A percentile compares a stretch with the other conserved stretches of the same genome.
Conservation (phyloP, 2,329 filamentous ascomycete species). For the Thielaviopsis musarum region DNA sequence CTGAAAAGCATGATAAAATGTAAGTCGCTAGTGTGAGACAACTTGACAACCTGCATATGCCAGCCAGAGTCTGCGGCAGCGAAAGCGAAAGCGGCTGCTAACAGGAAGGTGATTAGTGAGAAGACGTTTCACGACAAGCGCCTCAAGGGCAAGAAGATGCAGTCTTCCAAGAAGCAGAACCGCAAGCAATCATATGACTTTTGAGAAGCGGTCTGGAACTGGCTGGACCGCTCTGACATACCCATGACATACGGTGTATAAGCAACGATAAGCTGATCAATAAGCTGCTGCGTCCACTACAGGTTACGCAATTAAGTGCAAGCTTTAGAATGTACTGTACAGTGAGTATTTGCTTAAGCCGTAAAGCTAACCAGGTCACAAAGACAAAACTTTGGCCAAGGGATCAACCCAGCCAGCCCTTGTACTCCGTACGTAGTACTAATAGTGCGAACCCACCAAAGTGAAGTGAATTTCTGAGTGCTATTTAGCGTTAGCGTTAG, state of each 20-base stretch:
- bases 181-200: conserved; percentile 15
- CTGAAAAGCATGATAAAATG: conserved; percentile 31
- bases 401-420: too few relatives aligned
- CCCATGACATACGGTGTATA: neutral
- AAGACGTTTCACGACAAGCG: conserved; percentile 29
- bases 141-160: conserved; percentile 30
- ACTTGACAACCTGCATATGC: neutral
- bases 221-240: neutral
- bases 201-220: conserved; percentile 17
- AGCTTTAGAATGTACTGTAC: too few relatives aligned
- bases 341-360: too few relatives aligned
- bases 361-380: too few relatives aligned
- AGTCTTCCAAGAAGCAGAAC: conserved; percentile 32
- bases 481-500: too few relatives aligned
- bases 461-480: too few relatives aligned
- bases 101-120: conserved; percentile 20
- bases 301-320: too few relatives aligned
- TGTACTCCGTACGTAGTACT: too few relatives aligned
- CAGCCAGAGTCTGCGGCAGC: too few relatives aligned
- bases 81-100: neutral
- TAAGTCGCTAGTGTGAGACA: conserved; percentile 18
- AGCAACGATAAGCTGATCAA: neutral
- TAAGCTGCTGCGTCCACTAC: too few relatives aligned
- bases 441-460: too few relatives aligned
- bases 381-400: too few relatives aligned